phyloP scores from a whole-genome alignment of 305 asterid genomes.

The Solanum hybrid region DNA sequence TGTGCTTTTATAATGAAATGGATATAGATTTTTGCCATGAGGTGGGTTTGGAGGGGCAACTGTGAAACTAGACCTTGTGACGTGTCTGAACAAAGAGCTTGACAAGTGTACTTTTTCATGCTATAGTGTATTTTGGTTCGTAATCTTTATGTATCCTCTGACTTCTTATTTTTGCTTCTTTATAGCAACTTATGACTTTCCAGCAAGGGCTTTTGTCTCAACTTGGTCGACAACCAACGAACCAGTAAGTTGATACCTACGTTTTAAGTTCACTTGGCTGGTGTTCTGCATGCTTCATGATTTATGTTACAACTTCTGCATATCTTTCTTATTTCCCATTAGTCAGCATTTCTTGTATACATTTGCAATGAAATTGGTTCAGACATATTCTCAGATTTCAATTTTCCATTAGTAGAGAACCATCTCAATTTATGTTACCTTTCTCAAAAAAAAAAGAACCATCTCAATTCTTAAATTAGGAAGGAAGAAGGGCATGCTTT shows the following conservation, averaged over 20 bases:
- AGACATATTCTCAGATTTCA: not conserved
- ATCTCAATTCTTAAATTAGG: not conserved
- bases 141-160: not conserved
- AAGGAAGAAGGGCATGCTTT: not conserved
- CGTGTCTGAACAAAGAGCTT: not conserved
- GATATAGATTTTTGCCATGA: not conserved
- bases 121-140: not conserved
- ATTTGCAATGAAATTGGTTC: not conserved
- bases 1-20: not conserved
- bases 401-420: not conserved
- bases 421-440: not conserved
- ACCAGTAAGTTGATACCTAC: conserved; percentile 31
- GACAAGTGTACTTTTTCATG: not conserved
- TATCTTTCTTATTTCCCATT: not conserved
- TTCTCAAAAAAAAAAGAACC: not conserved
- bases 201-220: conserved; percentile 42
- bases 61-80: not conserved
- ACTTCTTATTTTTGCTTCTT: conserved; percentile 10
- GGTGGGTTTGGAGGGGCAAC: not conserved
- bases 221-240: conserved; percentile 29
- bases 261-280: not conserved
- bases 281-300: not conserved
- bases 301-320: not conserved
- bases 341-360: not conserved
- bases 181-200: conserved; percentile 41